Conservation (phyloP, 352 stramenopile genomes). For the Hyaloperonospora brassicae region DNA sequence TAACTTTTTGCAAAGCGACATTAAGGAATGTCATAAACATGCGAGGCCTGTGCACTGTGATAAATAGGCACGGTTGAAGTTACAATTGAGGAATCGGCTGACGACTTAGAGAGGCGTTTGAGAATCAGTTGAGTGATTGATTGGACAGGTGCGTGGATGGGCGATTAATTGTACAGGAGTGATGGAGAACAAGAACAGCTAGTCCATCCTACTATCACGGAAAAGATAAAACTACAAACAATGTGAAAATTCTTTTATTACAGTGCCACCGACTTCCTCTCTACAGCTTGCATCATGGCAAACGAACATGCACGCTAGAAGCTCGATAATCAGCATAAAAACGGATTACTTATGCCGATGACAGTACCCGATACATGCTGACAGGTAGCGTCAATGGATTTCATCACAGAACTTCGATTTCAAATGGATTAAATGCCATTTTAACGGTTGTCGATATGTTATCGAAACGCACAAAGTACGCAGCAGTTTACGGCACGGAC, state of each 20-base stretch:
- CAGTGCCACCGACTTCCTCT: no score
- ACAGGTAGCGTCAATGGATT: neutral
- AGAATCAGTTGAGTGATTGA: no score
- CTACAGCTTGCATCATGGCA: no score
- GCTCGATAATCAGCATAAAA: neutral
- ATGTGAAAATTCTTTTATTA: no score
- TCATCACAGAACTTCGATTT: neutral
- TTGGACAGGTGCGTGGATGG: no score
- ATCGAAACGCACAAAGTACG: neutral
- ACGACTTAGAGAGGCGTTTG: no score
- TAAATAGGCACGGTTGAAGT: no score
- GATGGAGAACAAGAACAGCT: no score
- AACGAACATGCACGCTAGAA: neutral
- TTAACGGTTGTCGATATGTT: neutral
- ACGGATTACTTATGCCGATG: constrained; percentile 1
- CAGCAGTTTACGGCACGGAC: constrained; percentile 4
- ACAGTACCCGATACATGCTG: neutral
- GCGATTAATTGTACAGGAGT: no score
- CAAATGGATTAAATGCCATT: neutral
- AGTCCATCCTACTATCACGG: no score
- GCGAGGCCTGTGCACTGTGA: neutral
- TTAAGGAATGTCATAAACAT: neutral
- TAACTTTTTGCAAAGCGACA: neutral
- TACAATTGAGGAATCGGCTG: no score
- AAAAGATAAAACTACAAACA: no score